These are phyloP conservation scores for Viola odorata DNA, from an alignment of 345 rosid species.

Conservation along the genomic window DNA sequence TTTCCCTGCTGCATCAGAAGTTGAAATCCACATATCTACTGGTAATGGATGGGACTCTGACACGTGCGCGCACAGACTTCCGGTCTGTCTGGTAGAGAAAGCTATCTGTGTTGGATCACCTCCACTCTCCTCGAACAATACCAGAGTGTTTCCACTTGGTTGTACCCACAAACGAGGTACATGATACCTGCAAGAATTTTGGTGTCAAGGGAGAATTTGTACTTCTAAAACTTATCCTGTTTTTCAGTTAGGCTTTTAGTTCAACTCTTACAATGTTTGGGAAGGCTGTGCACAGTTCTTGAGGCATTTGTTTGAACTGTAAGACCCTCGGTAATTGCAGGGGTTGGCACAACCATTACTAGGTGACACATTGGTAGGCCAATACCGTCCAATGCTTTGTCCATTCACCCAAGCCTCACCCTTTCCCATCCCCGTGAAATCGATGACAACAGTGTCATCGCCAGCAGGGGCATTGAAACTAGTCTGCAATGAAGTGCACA, in stretches of 20 bases:
- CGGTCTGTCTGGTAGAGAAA: constrained; percentile 46
- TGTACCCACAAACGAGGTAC: constrained; percentile 87
- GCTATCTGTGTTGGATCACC: constrained; percentile 79
- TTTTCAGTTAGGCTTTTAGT: neutral
- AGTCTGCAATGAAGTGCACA: constrained; percentile 38
- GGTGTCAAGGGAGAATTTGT: constrained; percentile 8
- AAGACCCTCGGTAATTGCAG: constrained; percentile 76
- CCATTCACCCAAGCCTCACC: constrained; percentile 98
- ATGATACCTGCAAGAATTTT: constrained; percentile 54
- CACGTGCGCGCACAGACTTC: constrained; percentile 53
- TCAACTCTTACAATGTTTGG: constrained; percentile 64
- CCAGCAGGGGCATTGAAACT: constrained; percentile 66
- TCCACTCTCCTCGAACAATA: constrained; percentile 77
- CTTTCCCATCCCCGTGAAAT: constrained; percentile 86
- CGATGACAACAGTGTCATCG: constrained; percentile 63
- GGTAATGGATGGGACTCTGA: constrained; percentile 74
- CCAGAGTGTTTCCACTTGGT: constrained; percentile 65
- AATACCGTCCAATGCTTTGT: constrained; percentile 90
- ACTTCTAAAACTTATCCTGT: neutral
- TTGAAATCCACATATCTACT: constrained; percentile 60
- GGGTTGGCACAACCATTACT: constrained; percentile 47
- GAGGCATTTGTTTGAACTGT: constrained; percentile 60
- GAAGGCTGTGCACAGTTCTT: constrained; percentile 88
- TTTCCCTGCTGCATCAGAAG: constrained; percentile 34
- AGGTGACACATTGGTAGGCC: constrained; percentile 61